Base-by-base conservation (phyloP, 331 rosid genomes). In the Malus hybrid region DNA sequence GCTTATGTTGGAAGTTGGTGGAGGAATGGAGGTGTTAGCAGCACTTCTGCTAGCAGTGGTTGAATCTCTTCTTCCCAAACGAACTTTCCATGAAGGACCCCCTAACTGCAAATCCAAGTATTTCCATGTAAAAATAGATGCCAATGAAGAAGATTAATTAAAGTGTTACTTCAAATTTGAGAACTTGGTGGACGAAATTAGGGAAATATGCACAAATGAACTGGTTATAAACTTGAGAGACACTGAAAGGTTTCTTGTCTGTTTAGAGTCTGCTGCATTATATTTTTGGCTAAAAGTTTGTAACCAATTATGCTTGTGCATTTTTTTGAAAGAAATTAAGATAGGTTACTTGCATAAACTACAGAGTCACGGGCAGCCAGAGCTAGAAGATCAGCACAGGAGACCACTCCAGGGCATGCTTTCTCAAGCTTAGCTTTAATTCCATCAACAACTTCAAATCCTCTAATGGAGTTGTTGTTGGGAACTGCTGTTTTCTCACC, bases 311-410 rank as follows among this genome's bases (percentile, higher is more conserved):
- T 39, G 4, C 2, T 39, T 39, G 44, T 39, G 44, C 11, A 39
- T 39, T 39, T 39, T 39, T 39, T 39, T 16, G 56, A 16, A 50
- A 59, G 31, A 22, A 20, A 59, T 59, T 22, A 59, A 59, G 32
- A 61, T 61, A 7, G n/a, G 7, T 24, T 61, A n/a, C 61, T 78
- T 78, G 44, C 80, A 44, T 69, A 9, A 6, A 61, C 80, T 59
- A 81, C 87, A 8, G 92, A 57, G 24, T 91, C 97, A 20, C 88
- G 89, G 2, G 97, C 91, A 65, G 85, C 85, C 69, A 89, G 85
- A 48, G 93, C 83, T 57, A 91, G 39, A 73, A 91, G 85, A 85
- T 91, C 97, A 7, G 97, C 91, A 75, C 97, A 89, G 3, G 97
- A 91, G 75, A 91, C 91, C n/a, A 79, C 64, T 46, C 88, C 87